Conservation (phyloP, 2,329 filamentous ascomycete species). For the Teratosphaeria gauchensis region DNA sequence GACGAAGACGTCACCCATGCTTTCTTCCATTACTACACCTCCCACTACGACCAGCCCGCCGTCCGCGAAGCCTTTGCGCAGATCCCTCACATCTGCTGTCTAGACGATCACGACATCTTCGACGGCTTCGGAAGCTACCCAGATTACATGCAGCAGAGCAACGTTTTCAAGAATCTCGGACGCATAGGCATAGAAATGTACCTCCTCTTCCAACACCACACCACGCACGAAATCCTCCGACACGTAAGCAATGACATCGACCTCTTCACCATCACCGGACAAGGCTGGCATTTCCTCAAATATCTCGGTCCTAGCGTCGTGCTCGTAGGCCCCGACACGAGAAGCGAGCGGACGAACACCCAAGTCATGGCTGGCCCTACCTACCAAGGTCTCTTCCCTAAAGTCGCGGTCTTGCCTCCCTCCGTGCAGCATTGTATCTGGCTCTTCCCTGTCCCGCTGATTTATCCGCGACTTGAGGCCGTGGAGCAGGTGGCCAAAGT, state of each 20-base stretch:
- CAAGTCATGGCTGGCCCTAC: slow-evolving; percentile 94
- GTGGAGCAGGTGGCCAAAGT: slow-evolving; percentile 88
- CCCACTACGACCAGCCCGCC: slow-evolving; percentile 94
- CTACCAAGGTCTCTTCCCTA: slow-evolving; percentile 95
- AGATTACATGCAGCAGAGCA: slow-evolving; percentile 94
- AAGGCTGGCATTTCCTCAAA: slow-evolving; percentile 97
- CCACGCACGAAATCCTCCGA: slow-evolving; percentile 82
- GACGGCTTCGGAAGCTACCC: slow-evolving; percentile 96
- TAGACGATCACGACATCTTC: slow-evolving; percentile 97
- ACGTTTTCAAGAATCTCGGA: slow-evolving; percentile 97
- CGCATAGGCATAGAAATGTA: slow-evolving; percentile 96
- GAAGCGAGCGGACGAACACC: slow-evolving; percentile 80
- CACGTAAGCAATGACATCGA: slow-evolving; percentile 82
- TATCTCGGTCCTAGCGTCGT: slow-evolving; percentile 86
- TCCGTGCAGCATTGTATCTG: slow-evolving; percentile 95
- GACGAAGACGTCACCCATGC: slow-evolving; percentile 93
- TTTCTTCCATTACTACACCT: slow-evolving; percentile 98
- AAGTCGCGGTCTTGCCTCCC: slow-evolving; percentile 79
- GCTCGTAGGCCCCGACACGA: slow-evolving; percentile 80
- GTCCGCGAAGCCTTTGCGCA: slow-evolving; percentile 92
- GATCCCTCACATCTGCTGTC: slow-evolving; percentile 84
- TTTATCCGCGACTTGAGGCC: slow-evolving; percentile 85
- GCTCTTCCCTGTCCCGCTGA: slow-evolving; percentile 83
- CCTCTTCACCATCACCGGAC: slow-evolving; percentile 93
- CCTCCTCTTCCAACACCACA: slow-evolving; percentile 95